Base-by-base conservation (phyloP, 1,139 yeast species). In the Taphrina communis region DNA sequence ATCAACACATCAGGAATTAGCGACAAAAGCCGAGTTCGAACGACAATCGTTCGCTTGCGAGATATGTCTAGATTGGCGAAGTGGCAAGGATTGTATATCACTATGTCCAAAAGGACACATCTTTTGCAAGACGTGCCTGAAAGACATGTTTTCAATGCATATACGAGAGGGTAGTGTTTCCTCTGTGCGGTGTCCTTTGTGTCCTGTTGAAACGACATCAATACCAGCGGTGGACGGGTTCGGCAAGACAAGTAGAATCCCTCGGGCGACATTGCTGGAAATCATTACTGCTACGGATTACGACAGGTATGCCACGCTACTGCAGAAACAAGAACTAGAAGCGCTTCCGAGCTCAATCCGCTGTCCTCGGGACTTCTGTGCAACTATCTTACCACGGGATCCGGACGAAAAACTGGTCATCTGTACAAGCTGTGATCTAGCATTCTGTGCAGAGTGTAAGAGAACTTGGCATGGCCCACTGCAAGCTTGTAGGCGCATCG, bases 391-490 rank as follows among this genome's bases (percentile, higher is more conserved):
- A 6, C 44, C 65, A 6, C 46, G 68, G 19, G 70, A 68, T 21
- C 68, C 70, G 1, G 70, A 65, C 25, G 68, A 68, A 36, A 68
- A 68, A 17, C 55, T 68, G 41, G 70, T 59, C 42, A 48, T 68
- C 7, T 68, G 70, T 57, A 55, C 65, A 2, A 42, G 31, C 9
- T 68, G 70, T 36, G 55, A 53, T 8, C 51, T 52, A 41, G 68
- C 70, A 19, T 68, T 68, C 25, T 68, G 70, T 17, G 58, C 70
- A 4, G 59, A 59, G 19, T 68, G 70, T 53, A 41, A 39, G 44
- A 25, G 52, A 17, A 51, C 66, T 6, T 68, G 65, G 65, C 70
- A 68, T 51, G 70, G 70, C 6, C 57, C 52, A 9, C n/a, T 48
- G 8, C 62, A 63, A 17, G 58, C 70, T 6, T 68, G 70, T 42